These are phyloP conservation scores for Ophiosphaerella narmari DNA, from an alignment of 2,329 filamentous ascomycete genomes.

Conservation along the genomic window DNA sequence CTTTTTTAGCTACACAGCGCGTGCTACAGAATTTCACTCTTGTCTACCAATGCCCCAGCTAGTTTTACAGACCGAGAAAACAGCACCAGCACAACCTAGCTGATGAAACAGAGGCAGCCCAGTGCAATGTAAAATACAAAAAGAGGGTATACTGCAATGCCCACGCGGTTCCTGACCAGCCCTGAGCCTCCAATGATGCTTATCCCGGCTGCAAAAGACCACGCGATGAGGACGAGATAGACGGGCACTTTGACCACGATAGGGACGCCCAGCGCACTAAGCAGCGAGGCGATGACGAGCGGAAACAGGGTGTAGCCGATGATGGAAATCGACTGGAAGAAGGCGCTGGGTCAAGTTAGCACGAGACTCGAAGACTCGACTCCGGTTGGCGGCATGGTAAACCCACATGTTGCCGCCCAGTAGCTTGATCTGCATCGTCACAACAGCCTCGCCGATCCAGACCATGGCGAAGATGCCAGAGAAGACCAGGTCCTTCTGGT, in stretches of 20 bases:
- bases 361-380: neutral
- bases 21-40: conserved; percentile 12
- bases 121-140: conserved; percentile 94
- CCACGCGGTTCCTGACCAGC: conserved; percentile 92
- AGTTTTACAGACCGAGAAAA: conserved; percentile 8
- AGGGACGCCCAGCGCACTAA: conserved; percentile 81
- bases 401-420: conserved; percentile 95
- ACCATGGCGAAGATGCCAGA: conserved; percentile 95
- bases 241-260: conserved; percentile 86
- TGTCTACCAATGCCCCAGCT: conserved; percentile 1
- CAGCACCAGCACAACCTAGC: conserved; percentile 55
- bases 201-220: conserved; percentile 93
- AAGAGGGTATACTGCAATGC: conserved; percentile 90
- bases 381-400: neutral
- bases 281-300: conserved; percentile 86
- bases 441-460: conserved; percentile 94
- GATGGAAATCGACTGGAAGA: conserved; percentile 96
- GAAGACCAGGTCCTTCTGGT: conserved; percentile 88
- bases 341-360: conserved; percentile 68
- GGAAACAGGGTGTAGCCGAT: conserved; percentile 99
- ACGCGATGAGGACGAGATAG: conserved; percentile 84
- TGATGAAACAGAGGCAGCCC: conserved; percentile 96
- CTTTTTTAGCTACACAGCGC: conserved; percentile 1
- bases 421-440: conserved; percentile 97
- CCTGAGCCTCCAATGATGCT: conserved; percentile 96